These are phyloP conservation scores for Colletotrichum graminicola DNA, from an alignment of 2,329 filamentous ascomycete species.

Conservation along the genomic window DNA sequence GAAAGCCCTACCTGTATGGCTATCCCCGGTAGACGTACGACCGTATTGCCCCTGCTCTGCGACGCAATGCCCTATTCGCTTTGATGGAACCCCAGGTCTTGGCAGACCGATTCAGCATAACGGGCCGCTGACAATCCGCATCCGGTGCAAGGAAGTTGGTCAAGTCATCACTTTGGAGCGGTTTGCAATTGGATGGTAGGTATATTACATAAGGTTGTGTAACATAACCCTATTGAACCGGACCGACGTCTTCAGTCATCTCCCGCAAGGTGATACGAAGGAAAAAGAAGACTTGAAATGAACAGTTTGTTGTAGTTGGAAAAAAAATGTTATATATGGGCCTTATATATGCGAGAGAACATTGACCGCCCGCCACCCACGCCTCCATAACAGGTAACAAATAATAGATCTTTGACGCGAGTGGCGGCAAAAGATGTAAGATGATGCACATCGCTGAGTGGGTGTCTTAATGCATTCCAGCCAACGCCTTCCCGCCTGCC, in stretches of 20 bases:
- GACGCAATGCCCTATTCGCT: conserved; percentile 15
- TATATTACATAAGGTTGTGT: conserved; percentile 2
- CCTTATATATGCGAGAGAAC: conserved; percentile 37
- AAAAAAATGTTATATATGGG: conserved; percentile 36
- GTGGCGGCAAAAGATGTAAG: conserved; percentile 35
- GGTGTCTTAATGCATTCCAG: conserved; percentile 36
- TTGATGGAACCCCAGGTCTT: not conserved
- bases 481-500: conserved; percentile 36
- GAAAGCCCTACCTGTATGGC: not conserved
- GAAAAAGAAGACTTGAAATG: not conserved
- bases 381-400: conserved; percentile 8
- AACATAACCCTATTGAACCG: not conserved
- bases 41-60: not conserved
- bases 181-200: not conserved
- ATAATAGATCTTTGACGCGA: conserved; percentile 21
- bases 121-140: not conserved
- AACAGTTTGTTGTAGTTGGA: conserved; percentile 25
- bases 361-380: conserved; percentile 23
- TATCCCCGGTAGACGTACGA: not conserved
- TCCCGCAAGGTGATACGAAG: conserved; percentile 1
- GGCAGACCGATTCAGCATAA: not conserved
- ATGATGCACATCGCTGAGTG: conserved; percentile 39
- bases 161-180: not conserved
- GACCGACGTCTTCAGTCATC: not conserved
- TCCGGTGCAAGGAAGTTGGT: conserved; percentile 5